Conservation (phyloP, 495 filamentous ascomycete genomes). For the Penicillium dipodomyicola region DNA sequence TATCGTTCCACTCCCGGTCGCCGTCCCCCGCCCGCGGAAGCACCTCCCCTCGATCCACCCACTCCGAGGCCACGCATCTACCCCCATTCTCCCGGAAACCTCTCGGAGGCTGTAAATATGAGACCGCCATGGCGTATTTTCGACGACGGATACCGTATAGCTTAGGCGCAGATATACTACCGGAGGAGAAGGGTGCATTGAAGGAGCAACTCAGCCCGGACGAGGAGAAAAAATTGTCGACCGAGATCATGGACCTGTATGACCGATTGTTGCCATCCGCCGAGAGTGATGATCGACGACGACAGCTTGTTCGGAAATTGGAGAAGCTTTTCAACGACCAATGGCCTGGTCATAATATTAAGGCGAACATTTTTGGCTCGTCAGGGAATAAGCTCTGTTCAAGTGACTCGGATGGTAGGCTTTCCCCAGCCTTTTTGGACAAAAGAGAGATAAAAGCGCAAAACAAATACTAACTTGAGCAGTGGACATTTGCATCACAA, state of each 20-base stretch:
- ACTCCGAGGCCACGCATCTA: constrained; percentile 78
- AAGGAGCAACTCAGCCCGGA: constrained; percentile 67
- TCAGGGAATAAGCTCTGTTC: constrained; percentile 95
- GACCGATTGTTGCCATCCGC: constrained; percentile 78
- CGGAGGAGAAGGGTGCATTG: constrained; percentile 60
- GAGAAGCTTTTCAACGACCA: constrained; percentile 80
- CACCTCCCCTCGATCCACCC: constrained; percentile 85
- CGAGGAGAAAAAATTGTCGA: constrained; percentile 74
- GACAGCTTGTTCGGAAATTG: constrained; percentile 77
- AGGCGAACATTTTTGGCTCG: constrained; percentile 92
- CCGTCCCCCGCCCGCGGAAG: constrained; percentile 77
- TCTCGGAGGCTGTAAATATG: constrained; percentile 71
- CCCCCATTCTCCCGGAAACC: constrained; percentile 63
- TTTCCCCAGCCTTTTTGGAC: not conserved
- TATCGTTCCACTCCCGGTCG: constrained; percentile 79
- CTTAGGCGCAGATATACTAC: constrained; percentile 71
- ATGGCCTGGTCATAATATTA: constrained; percentile 89
- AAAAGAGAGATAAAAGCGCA: not conserved
- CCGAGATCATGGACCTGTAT: constrained; percentile 80
- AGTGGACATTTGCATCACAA: constrained; percentile 99
- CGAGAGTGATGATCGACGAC: constrained; percentile 72
- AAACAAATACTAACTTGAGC: constrained; percentile 23
- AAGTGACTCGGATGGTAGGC: constrained; percentile 91
- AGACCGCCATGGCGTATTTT: constrained; percentile 70
- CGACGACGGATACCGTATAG: constrained; percentile 87